Evolutionary conservation across 495 filamentous ascomycete genomes (phyloP).

Genomic region (Aspergillus incahuasiensis): DNA sequence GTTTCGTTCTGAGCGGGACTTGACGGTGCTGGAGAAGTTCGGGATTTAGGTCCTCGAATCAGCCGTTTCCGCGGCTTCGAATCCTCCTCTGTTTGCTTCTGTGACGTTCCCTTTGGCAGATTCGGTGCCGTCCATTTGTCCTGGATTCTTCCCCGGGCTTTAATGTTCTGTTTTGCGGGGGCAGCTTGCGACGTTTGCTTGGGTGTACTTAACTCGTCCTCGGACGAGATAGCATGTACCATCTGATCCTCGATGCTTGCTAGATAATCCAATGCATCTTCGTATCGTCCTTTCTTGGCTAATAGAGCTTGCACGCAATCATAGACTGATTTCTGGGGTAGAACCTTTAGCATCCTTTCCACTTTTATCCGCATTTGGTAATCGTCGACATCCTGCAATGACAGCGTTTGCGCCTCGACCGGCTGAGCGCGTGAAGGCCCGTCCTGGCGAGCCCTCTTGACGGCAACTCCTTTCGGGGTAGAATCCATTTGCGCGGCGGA

Average conservation of each 20-base stretch:
- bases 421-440: slow-evolving; percentile 55
- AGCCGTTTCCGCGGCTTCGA: slow-evolving; percentile 35
- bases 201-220: slow-evolving; percentile 35
- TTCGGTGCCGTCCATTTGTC: slow-evolving; percentile 56
- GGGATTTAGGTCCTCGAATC: slow-evolving; percentile 36
- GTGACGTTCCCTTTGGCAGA: slow-evolving; percentile 17
- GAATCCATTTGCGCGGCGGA: slow-evolving; percentile 45
- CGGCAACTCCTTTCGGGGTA: slow-evolving; percentile 34
- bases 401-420: slow-evolving; percentile 27
- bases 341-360: slow-evolving; percentile 47
- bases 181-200: slow-evolving; percentile 15
- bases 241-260: slow-evolving; percentile 21
- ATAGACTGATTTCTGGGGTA: slow-evolving; percentile 47
- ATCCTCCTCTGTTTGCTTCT: slow-evolving; percentile 22
- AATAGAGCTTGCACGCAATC: slow-evolving; percentile 51
- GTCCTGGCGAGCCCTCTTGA: slow-evolving; percentile 43
- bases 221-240: slow-evolving; percentile 24
- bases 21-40: slow-evolving; percentile 18
- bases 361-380: slow-evolving; percentile 50
- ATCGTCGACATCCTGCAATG: slow-evolving; percentile 54
- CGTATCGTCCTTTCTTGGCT: slow-evolving; percentile 48
- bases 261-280: slow-evolving; percentile 54
- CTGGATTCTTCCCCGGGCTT: slow-evolving; percentile 54
- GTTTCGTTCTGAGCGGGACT: slow-evolving; percentile 23
- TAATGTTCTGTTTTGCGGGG: slow-evolving; percentile 55